phyloP scores from a whole-genome alignment of 2,329 filamentous ascomycete genomes.

The Alternaria consortialis region DNA sequence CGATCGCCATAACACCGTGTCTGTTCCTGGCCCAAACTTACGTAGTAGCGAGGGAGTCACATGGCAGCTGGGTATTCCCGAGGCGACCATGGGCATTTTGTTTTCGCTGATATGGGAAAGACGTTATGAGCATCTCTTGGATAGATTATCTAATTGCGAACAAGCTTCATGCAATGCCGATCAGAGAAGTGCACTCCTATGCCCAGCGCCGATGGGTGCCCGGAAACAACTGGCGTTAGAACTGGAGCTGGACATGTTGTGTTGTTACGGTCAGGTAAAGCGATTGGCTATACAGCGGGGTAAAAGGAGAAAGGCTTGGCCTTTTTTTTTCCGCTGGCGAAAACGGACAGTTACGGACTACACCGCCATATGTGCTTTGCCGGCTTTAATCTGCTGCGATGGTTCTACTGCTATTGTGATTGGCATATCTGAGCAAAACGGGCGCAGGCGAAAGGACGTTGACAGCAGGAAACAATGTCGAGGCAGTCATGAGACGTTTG shows the following conservation, averaged over 20 bases:
- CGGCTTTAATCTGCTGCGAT: constrained; percentile 4
- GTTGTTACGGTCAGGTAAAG: constrained; percentile 8
- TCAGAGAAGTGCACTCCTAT: not conserved
- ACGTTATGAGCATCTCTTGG: not conserved
- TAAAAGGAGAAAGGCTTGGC: constrained; percentile 7
- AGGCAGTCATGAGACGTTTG: constrained; percentile 14
- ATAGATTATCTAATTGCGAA: not conserved
- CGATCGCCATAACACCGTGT: not conserved
- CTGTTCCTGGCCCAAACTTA: not conserved
- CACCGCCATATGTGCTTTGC: constrained; percentile 19
- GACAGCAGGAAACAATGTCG: constrained; percentile 12
- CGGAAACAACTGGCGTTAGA: constrained; percentile 4
- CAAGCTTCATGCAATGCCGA: constrained; percentile 1
- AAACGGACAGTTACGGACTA: not conserved
- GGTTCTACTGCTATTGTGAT: constrained; percentile 1
- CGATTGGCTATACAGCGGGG: constrained; percentile 7
- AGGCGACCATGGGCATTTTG: not conserved
- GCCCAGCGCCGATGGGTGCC: constrained; percentile 2
- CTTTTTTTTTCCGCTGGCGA: not conserved
- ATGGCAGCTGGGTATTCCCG: constrained; percentile 3
- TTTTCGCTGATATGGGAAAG: not conserved
- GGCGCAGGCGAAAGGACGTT: not conserved
- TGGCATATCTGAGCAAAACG: not conserved
- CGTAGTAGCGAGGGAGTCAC: not conserved
- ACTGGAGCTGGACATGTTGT: not conserved